Evolutionary conservation across 371 early-diverging fungal species (phyloP), one percentile per base, ranked within the genome.

Genomic region (Mortierella sp.): DNA sequence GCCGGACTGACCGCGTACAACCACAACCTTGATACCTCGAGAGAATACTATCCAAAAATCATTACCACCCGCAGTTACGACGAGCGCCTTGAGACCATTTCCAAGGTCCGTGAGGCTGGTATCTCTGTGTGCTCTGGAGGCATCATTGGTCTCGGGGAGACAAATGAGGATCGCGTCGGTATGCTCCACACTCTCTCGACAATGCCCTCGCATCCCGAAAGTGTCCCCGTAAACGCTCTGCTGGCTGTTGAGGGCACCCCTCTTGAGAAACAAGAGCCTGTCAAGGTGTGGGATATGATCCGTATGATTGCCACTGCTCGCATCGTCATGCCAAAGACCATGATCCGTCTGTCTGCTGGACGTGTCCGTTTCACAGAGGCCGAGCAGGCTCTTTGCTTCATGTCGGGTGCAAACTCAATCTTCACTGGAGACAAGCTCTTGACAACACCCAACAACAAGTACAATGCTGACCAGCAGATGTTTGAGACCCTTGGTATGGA

Each of bases 1-100:
- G 93, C 94, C 42, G 94, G 94, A 38, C 79, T 94, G 76, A 93
- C 93, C n/a, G 94, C 94, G 19, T 94, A 94, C 82, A 94, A 94
- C 83, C 94, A 94, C 81, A 94, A 94, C 71, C 82, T 94, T 66
- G 94, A 94, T 80, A 94, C 94, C 19, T 90, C 90, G 13, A 87
- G 92, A 64, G 94, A 93, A 79, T 90, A 84, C 78, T 94, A 94
- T 67, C 90, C 93, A 67, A 93, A 90, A 85, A 89, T 94, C 55
- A 94, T 94, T 76, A 91, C 93, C 14, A 94, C 94, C 19, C 88
- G 94, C 67, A 78, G 88, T 31, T 94, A 92, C 64, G 93, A 93
- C 71, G 94, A 94, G 62, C 90, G 94, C 45, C 81, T 94, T 51
- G 79, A 88, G 47, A 94, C 94, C 8, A 89, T 94, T 68, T 81